A percentile compares a stretch with the other conserved stretches of the same genome.
Evolutionary conservation across 1,284 basidiomycete genomes (phyloP).

Genomic region (Testicularia cyperi): DNA sequence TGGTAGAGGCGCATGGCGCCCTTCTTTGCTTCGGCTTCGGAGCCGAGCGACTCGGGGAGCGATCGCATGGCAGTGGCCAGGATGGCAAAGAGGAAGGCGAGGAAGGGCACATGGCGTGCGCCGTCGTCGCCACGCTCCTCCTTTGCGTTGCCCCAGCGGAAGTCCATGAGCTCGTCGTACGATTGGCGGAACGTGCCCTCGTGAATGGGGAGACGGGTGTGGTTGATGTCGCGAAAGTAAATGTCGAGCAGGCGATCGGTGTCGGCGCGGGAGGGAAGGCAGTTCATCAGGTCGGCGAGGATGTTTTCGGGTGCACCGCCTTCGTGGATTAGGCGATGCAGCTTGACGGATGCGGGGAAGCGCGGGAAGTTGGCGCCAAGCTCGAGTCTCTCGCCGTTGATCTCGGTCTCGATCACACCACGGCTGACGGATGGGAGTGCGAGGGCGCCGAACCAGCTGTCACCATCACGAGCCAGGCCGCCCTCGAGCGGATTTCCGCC

Average conservation of each 20-base stretch:
- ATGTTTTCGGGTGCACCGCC: conserved; percentile 52
- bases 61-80: conserved; percentile 84
- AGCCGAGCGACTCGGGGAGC: conserved; percentile 71
- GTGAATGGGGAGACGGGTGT: conserved; percentile 89
- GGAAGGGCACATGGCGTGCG: conserved; percentile 75
- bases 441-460: conserved; percentile 54
- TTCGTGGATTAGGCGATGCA: conserved; percentile 53
- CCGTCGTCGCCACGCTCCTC: conserved; percentile 64
- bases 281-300: conserved; percentile 47
- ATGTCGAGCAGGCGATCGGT: conserved; percentile 50
- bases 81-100: conserved; percentile 87
- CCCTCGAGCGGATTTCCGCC: conserved; percentile 50
- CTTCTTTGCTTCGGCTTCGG: conserved; percentile 43
- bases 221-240: conserved; percentile 69
- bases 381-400: conserved; percentile 55
- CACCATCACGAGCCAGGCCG: conserved; percentile 49
- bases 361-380: conserved; percentile 50
- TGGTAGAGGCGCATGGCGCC: conserved; percentile 57
- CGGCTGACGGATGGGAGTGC: conserved; percentile 54
- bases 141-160: conserved; percentile 46
- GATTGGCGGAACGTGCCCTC: conserved; percentile 79
- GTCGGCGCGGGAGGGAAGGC: conserved; percentile 40
- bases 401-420: conserved; percentile 50
- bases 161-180: conserved; percentile 75
- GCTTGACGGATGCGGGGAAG: conserved; percentile 51